These are phyloP conservation scores for Sarcomyxa edulis DNA, from an alignment of 768 basidiomycete species.

Conservation along the genomic window DNA sequence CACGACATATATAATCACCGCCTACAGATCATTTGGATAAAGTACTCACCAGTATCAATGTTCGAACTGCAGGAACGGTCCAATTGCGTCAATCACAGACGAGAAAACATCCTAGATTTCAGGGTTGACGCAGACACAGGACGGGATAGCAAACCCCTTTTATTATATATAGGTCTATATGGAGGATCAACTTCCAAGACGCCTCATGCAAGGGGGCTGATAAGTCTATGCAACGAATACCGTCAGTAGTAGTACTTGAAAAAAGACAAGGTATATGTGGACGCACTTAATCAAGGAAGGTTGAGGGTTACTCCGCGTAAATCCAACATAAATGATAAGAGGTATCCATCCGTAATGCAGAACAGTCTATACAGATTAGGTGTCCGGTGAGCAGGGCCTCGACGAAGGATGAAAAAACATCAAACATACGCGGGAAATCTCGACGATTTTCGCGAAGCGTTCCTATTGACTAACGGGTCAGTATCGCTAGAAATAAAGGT, in stretches of 20 bases:
- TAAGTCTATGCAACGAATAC: no score
- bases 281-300: constrained; percentile 94
- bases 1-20: constrained; percentile 66
- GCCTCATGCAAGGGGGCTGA: constrained; percentile 85
- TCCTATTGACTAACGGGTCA: constrained; percentile 52
- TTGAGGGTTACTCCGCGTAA: constrained; percentile 87
- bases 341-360: constrained; percentile 97
- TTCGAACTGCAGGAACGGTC: not conserved
- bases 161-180: constrained; percentile 21
- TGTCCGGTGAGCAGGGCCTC: not conserved
- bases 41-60: constrained; percentile 2
- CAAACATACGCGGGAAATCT: constrained; percentile 72
- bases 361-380: constrained; percentile 53
- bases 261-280: no score
- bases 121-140: not conserved
- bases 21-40: constrained; percentile 10
- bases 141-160: not conserved
- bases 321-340: constrained; percentile 92
- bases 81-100: no score
- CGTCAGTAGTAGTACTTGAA: no score
- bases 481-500: no score
- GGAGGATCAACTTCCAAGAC: constrained; percentile 12
- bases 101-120: constrained; percentile 1
- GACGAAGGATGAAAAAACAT: constrained; percentile 3
- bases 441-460: constrained; percentile 75